Conservation (phyloP, 2,329 filamentous ascomycete species). For the Cercospora sojina region DNA sequence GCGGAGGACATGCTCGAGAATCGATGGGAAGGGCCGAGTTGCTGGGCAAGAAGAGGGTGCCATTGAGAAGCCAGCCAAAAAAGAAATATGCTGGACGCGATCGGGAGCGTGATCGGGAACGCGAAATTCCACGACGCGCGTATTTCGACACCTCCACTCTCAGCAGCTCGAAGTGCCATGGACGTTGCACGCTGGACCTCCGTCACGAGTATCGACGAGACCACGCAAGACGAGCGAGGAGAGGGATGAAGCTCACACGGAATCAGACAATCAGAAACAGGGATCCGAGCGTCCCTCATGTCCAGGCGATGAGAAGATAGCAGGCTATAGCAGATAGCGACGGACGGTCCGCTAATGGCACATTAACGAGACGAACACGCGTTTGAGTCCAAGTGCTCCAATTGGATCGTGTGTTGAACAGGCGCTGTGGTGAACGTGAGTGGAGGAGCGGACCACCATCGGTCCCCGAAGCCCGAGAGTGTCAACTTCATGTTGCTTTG, state of each 20-base stretch:
- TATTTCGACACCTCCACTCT: neutral
- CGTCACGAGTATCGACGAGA: neutral
- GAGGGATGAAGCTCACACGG: neutral
- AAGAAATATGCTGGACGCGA: neutral
- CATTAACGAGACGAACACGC: neutral
- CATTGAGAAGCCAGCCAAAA: neutral
- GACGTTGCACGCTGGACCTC: neutral
- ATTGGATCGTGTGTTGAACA: neutral
- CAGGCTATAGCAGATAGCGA: neutral
- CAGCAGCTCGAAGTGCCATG: neutral
- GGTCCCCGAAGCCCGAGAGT: neutral
- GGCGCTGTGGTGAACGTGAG: neutral
- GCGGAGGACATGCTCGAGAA: neutral
- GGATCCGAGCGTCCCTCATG: neutral
- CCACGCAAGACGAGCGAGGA: neutral
- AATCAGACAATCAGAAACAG: neutral
- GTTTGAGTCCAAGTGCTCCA: neutral
- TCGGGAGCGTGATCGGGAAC: neutral
- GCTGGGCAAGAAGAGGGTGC: neutral
- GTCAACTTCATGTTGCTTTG: neutral
- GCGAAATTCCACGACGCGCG: neutral
- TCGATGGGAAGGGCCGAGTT: neutral
- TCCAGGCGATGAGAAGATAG: neutral
- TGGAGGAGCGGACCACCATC: neutral
- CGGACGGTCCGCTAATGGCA: neutral